Evolutionary conservation across 768 basidiomycete species (phyloP).

Genomic region (Kwoniella heveanensis): DNA sequence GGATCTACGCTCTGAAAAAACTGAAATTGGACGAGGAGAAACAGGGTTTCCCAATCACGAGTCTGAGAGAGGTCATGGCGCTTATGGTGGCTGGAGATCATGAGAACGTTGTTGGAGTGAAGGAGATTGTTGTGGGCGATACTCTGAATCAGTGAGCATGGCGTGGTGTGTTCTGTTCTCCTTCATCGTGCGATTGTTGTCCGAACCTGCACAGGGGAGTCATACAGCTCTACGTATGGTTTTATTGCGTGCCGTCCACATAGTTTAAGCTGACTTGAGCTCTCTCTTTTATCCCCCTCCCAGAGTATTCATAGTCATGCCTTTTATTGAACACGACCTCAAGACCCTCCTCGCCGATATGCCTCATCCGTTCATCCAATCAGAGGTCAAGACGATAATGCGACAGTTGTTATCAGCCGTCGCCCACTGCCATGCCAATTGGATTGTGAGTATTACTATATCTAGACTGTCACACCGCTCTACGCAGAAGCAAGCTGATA

Average conservation of each 20-base stretch:
- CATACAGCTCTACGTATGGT: no score
- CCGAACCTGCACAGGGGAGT: no score
- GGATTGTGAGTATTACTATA: conserved; percentile 65
- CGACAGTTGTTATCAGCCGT: conserved; percentile 90
- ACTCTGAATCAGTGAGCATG: conserved; percentile 93
- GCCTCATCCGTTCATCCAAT: conserved; percentile 95
- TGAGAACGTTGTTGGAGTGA: conserved; percentile 94
- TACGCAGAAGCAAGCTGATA: not conserved
- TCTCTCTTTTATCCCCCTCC: not conserved
- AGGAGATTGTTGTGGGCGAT: conserved; percentile 97
- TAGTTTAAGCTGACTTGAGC: not conserved
- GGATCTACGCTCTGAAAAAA: conserved; percentile 95
- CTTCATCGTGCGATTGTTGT: no score
- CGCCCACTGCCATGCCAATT: conserved; percentile 88
- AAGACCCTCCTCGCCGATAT: conserved; percentile 92
- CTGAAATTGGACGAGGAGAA: conserved; percentile 98
- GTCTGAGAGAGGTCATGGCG: conserved; percentile 90
- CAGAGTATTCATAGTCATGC: conserved; percentile 99
- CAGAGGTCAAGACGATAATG: conserved; percentile 97
- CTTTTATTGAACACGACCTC: conserved; percentile 99
- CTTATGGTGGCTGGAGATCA: conserved; percentile 84
- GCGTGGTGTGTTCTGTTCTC: no score
- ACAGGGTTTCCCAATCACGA: conserved; percentile 97
- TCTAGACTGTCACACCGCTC: no score
- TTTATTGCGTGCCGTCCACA: no score